Evolutionary conservation across 352 stramenopile species (phyloP).

Genomic region (Aphanomyces astaci): DNA sequence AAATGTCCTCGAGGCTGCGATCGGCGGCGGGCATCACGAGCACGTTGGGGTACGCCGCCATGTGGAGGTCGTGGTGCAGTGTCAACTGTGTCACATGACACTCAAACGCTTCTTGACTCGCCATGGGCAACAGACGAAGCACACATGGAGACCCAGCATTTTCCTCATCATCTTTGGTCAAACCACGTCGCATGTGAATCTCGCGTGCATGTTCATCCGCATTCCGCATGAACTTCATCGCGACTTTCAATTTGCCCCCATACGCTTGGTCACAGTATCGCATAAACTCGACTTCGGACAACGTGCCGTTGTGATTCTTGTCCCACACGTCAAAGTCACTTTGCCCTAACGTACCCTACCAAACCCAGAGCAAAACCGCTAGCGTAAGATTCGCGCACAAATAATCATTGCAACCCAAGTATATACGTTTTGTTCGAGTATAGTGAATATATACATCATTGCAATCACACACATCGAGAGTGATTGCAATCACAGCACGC

Average conservation of each 20-base stretch:
- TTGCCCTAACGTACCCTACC: no score
- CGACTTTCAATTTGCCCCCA: slow-evolving; percentile 3
- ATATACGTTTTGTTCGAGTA: no score
- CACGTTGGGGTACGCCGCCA: background rate
- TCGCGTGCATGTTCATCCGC: background rate
- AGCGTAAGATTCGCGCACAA: no score
- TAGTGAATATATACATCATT: no score
- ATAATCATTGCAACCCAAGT: no score
- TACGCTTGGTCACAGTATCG: background rate
- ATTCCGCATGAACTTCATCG: background rate
- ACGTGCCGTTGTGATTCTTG: background rate
- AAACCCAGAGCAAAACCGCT: no score
- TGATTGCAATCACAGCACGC: background rate
- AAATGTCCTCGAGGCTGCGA: slow-evolving; percentile 1
- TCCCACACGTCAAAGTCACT: background rate
- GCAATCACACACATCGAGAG: no score
- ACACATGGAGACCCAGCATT: background rate
- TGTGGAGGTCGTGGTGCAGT: background rate
- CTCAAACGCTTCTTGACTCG: background rate
- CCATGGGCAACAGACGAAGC: background rate
- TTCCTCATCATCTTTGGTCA: background rate
- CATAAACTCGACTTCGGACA: background rate
- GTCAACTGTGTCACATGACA: background rate
- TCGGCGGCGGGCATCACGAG: background rate
- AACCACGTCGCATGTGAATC: background rate